A percentile compares a stretch with the other conserved stretches of the same genome.
Conservation (phyloP, 164 flowering plant species). For the Chimonanthus salicifolius region DNA sequence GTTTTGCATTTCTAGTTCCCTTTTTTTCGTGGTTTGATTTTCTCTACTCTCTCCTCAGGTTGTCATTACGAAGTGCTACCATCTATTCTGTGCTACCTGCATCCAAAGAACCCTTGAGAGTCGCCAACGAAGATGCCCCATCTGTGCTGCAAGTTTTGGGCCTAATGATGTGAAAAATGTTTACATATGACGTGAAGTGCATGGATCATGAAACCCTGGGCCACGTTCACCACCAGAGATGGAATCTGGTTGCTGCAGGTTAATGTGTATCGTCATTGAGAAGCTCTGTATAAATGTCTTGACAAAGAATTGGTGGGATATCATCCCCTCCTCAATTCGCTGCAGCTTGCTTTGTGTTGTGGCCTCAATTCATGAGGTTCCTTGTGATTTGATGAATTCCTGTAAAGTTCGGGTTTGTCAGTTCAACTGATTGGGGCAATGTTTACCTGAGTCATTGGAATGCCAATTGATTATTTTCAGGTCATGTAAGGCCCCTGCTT, state of each 20-base stretch:
- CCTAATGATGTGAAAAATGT: conserved; percentile 85
- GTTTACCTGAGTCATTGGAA: conserved; percentile 9
- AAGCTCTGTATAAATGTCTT: background rate
- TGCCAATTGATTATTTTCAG: conserved; percentile 12
- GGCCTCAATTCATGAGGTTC: conserved; percentile 5
- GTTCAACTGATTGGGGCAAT: conserved; percentile 4
- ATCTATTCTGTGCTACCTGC: conserved; percentile 79
- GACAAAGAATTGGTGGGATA: conserved; percentile 6
- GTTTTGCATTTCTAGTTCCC: background rate
- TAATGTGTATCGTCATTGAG: background rate
- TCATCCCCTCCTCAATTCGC: background rate
- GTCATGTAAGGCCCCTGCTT: background rate
- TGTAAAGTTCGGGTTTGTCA: conserved; percentile 9
- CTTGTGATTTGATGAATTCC: background rate
- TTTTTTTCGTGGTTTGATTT: background rate
- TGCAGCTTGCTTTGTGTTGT: conserved; percentile 1
- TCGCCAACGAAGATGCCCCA: conserved; percentile 82
- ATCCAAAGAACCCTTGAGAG: conserved; percentile 53
- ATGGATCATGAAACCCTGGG: background rate
- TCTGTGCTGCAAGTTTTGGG: conserved; percentile 72
- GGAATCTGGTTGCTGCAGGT: background rate
- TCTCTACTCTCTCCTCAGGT: conserved; percentile 45
- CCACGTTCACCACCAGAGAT: background rate
- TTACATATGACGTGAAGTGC: conserved; percentile 46
- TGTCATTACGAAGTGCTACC: conserved; percentile 94